These are phyloP conservation scores for Takashimella koratensis DNA, from an alignment of 1,284 basidiomycete species.

Conservation along the genomic window DNA sequence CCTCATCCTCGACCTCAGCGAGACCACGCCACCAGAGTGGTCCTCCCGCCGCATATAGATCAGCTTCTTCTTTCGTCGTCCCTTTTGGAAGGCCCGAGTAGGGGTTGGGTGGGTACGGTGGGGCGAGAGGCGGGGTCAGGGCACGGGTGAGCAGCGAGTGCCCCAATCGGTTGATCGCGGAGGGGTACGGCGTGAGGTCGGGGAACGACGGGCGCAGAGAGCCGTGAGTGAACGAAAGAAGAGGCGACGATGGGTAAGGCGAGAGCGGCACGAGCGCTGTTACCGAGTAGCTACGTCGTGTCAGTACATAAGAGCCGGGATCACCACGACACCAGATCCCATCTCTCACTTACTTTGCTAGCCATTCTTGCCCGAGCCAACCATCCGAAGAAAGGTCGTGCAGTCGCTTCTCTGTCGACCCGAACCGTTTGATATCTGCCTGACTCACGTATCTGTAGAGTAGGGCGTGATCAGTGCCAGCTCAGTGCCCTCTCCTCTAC, in stretches of 20 bases:
- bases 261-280: slow-evolving; percentile 75
- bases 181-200: slow-evolving; percentile 71
- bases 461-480: no score
- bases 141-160: slow-evolving; percentile 62
- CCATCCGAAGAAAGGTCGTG: slow-evolving; percentile 65
- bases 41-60: slow-evolving; percentile 70
- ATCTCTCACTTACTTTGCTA: slow-evolving; percentile 56
- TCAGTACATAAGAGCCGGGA: no score
- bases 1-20: slow-evolving; percentile 57
- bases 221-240: slow-evolving; percentile 78
- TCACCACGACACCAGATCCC: no score
- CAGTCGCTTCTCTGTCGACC: slow-evolving; percentile 65
- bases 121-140: slow-evolving; percentile 57
- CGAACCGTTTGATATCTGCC: slow-evolving; percentile 74
- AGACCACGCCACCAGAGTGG: slow-evolving; percentile 85
- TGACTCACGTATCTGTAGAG: slow-evolving; percentile 75
- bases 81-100: slow-evolving; percentile 70
- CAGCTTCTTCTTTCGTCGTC: slow-evolving; percentile 62
- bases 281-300: slow-evolving; percentile 62
- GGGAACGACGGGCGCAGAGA: slow-evolving; percentile 72
- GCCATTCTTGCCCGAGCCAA: slow-evolving; percentile 76
- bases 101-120: slow-evolving; percentile 72
- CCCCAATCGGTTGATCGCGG: slow-evolving; percentile 70
- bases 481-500: no score
- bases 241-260: slow-evolving; percentile 63